These are phyloP conservation scores for Lonicera japonica DNA, from an alignment of 129 eudicot species.

Conservation along the genomic window DNA sequence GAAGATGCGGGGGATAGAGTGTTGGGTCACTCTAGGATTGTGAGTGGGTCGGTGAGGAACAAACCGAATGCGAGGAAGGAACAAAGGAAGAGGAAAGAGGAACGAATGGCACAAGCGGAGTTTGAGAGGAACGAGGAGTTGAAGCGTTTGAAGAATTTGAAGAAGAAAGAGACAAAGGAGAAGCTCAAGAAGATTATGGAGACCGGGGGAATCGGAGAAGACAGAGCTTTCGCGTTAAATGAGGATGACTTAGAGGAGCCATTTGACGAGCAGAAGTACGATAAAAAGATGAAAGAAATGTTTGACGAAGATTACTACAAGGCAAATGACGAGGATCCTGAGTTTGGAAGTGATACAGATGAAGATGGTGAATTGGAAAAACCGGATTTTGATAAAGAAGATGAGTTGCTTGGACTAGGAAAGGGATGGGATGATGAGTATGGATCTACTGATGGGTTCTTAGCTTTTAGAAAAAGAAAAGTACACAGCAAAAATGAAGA, in stretches of 20 bases:
- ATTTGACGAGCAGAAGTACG: conserved; percentile 73
- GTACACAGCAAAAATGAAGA: conserved; percentile 26
- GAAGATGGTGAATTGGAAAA: conserved; percentile 58
- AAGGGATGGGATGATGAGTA: conserved; percentile 64
- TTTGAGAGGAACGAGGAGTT: conserved; percentile 69
- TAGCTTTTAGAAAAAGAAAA: conserved; percentile 34
- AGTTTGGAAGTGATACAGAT: conserved; percentile 55
- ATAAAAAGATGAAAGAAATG: conserved; percentile 69
- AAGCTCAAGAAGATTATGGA: conserved; percentile 64
- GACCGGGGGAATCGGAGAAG: conserved; percentile 56
- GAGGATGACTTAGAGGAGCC: conserved; percentile 74
- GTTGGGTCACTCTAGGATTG: conserved; percentile 57
- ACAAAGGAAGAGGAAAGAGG: conserved; percentile 86
- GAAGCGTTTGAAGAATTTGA: conserved; percentile 79
- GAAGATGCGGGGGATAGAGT: conserved; percentile 79
- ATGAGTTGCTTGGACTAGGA: conserved; percentile 70
- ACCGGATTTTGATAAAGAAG: conserved; percentile 81
- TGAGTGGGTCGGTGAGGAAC: conserved; percentile 85
- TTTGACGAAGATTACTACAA: conserved; percentile 61
- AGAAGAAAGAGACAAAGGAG: conserved; percentile 79
- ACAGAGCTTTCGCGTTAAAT: conserved; percentile 32
- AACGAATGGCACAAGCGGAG: conserved; percentile 62
- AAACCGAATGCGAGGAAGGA: conserved; percentile 55
- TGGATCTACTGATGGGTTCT: conserved; percentile 43
- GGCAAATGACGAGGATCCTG: conserved; percentile 71